Percentiles rank a stretch among this genome's conserved stretches.
Evolutionary conservation across 2,329 filamentous ascomycete genomes (phyloP).

Genomic region (Anthostomella pinea): DNA sequence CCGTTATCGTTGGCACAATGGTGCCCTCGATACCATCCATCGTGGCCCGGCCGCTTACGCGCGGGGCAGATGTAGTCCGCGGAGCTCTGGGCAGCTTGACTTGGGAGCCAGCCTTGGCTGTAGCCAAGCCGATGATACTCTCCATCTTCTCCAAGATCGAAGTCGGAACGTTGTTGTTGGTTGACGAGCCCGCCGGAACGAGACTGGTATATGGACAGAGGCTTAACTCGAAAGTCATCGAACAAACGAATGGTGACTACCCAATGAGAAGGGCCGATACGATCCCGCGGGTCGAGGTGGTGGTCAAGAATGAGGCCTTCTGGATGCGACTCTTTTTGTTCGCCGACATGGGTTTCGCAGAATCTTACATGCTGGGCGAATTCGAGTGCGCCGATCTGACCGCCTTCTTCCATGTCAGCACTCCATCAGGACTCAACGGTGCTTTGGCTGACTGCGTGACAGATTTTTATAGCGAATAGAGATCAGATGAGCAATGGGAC

Average conservation of each 20-base stretch:
- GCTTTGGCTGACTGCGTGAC: slow-evolving; percentile 17
- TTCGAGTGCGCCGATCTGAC: slow-evolving; percentile 65
- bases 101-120: slow-evolving; percentile 44
- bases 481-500: slow-evolving; percentile 61
- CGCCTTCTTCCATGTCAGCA: slow-evolving; percentile 61
- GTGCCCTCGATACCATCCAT: slow-evolving; percentile 36
- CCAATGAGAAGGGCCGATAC: slow-evolving; percentile 32
- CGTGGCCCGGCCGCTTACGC: slow-evolving; percentile 38
- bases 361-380: slow-evolving; percentile 72
- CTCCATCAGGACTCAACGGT: background rate
- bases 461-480: slow-evolving; percentile 72
- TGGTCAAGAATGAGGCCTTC: slow-evolving; percentile 63
- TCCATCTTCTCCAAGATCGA: slow-evolving; percentile 46
- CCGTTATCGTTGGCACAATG: slow-evolving; percentile 26
- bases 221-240: slow-evolving; percentile 35
- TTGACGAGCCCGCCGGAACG: slow-evolving; percentile 44
- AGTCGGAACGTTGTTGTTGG: slow-evolving; percentile 45
- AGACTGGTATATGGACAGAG: slow-evolving; percentile 46
- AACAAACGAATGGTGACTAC: slow-evolving; percentile 35
- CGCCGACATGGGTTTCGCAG: slow-evolving; percentile 72
- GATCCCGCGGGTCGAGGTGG: slow-evolving; percentile 49
- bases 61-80: slow-evolving; percentile 40
- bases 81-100: slow-evolving; percentile 42
- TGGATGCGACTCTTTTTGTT: slow-evolving; percentile 69
- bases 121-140: slow-evolving; percentile 46